Evolutionary conservation across 2,329 filamentous ascomycete genomes (phyloP).

Genomic region (Diaporthe destruens): DNA sequence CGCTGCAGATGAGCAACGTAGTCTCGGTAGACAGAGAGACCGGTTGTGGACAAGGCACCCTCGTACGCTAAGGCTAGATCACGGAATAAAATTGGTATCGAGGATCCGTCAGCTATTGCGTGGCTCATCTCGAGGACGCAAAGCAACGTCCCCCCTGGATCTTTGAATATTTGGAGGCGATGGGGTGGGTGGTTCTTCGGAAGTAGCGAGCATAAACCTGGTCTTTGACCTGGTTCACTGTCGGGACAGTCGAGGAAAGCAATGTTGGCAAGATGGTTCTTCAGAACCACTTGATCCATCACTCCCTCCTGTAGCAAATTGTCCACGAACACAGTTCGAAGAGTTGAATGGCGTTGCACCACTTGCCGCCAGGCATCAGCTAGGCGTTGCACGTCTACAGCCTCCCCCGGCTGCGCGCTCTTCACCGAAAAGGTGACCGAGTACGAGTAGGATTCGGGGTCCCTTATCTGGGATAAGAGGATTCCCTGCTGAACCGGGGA

Average conservation of each 20-base stretch:
- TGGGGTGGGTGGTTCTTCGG: background rate
- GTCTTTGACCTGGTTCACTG: background rate
- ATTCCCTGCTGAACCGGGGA: slow-evolving; percentile 10
- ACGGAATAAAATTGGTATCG: slow-evolving; percentile 12
- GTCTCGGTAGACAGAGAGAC: slow-evolving; percentile 5
- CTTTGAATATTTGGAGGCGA: background rate
- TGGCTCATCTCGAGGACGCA: slow-evolving; percentile 21
- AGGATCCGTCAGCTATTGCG: slow-evolving; percentile 8
- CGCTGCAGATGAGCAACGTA: slow-evolving; percentile 10
- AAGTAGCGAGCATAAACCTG: background rate
- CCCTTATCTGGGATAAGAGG: slow-evolving; percentile 1
- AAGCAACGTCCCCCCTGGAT: background rate
- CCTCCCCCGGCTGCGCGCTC: background rate
- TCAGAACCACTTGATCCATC: slow-evolving; percentile 7
- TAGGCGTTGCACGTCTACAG: slow-evolving; percentile 1
- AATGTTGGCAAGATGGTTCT: background rate
- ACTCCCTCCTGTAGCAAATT: slow-evolving; percentile 1
- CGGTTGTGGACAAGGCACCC: background rate
- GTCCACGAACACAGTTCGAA: slow-evolving; percentile 14
- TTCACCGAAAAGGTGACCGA: slow-evolving; percentile 2
- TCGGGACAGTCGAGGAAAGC: background rate
- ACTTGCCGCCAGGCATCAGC: slow-evolving; percentile 8
- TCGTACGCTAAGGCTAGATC: slow-evolving; percentile 12
- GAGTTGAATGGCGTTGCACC: background rate
- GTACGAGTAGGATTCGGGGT: slow-evolving; percentile 11